Evolutionary conservation across 1,284 basidiomycete species (phyloP).

Genomic region (Heliocybe sulcata): DNA sequence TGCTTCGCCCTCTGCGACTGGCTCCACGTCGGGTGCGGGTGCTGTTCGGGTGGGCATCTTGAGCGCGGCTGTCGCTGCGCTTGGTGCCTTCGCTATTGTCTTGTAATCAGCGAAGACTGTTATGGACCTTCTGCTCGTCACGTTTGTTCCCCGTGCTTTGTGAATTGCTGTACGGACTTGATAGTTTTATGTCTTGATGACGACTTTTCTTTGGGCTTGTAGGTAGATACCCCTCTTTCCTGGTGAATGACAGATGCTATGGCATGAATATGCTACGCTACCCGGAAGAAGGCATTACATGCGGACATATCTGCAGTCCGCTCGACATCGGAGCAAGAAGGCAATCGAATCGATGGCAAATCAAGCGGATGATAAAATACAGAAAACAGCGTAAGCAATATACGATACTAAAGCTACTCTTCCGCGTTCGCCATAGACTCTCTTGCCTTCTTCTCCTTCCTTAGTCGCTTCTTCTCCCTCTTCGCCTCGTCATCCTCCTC

Average conservation of each 20-base stretch:
- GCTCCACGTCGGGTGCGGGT: not conserved
- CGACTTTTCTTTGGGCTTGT: not conserved
- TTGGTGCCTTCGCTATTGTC: not conserved
- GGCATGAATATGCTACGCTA: too few relatives aligned
- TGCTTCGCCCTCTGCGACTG: not conserved
- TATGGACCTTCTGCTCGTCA: not conserved
- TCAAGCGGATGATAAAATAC: not conserved
- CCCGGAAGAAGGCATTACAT: too few relatives aligned
- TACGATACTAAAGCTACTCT: constrained; percentile 4
- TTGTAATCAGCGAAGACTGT: not conserved
- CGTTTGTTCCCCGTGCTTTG: not conserved
- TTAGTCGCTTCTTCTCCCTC: constrained; percentile 52
- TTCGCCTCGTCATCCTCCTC: constrained; percentile 55
- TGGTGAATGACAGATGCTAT: not conserved
- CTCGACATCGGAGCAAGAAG: not conserved
- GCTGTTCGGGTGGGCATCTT: not conserved
- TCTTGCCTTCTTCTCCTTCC: constrained; percentile 66
- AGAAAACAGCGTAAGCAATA: not conserved
- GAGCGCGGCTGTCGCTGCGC: not conserved
- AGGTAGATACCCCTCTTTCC: not conserved
- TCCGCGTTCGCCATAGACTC: constrained; percentile 35
- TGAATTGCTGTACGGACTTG: not conserved
- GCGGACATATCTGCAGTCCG: too few relatives aligned
- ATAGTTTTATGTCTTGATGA: not conserved
- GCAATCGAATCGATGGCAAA: not conserved